Conservation (phyloP, 805 yeast species). For the Lipomyces sp. region DNA sequence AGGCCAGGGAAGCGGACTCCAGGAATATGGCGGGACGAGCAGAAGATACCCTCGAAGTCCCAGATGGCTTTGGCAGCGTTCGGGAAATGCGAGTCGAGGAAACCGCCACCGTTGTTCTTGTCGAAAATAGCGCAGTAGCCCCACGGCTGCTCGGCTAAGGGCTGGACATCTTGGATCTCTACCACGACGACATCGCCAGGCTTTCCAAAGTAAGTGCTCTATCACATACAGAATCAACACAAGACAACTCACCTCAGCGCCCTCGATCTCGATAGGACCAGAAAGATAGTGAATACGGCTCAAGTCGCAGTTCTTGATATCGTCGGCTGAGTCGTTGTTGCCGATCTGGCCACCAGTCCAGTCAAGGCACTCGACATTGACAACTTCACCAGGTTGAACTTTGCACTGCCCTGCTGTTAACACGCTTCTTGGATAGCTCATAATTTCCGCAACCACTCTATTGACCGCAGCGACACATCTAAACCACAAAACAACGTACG, state of each 20-base stretch:
- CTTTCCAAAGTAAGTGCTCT: not conserved
- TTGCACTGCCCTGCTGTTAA: slow-evolving; percentile 31
- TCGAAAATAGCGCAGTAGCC: slow-evolving; percentile 58
- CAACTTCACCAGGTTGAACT: slow-evolving; percentile 52
- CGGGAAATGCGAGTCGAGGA: slow-evolving; percentile 55
- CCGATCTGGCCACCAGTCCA: slow-evolving; percentile 61
- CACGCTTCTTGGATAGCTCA: not conserved
- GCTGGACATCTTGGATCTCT: slow-evolving; percentile 58
- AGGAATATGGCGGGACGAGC: slow-evolving; percentile 57
- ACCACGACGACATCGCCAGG: slow-evolving; percentile 57
- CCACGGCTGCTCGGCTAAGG: slow-evolving; percentile 58
- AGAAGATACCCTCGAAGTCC: slow-evolving; percentile 58
- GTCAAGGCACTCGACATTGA: slow-evolving; percentile 57
- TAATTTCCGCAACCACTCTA: not conserved
- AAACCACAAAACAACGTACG: slow-evolving; percentile 29
- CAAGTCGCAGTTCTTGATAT: slow-evolving; percentile 53
- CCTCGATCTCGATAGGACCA: slow-evolving; percentile 55
- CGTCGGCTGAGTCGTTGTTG: slow-evolving; percentile 56
- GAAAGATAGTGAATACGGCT: slow-evolving; percentile 55
- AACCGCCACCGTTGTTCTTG: slow-evolving; percentile 58
- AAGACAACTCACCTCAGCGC: slow-evolving; percentile 44
- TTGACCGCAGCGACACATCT: slow-evolving; percentile 1
- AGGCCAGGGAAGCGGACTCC: slow-evolving; percentile 56
- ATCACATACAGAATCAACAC: not conserved
- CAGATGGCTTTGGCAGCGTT: slow-evolving; percentile 58